A percentile compares a stretch with the other conserved stretches of the same genome.
Conservation (phyloP, 495 filamentous ascomycete genomes). For the Cercophora sp. region DNA sequence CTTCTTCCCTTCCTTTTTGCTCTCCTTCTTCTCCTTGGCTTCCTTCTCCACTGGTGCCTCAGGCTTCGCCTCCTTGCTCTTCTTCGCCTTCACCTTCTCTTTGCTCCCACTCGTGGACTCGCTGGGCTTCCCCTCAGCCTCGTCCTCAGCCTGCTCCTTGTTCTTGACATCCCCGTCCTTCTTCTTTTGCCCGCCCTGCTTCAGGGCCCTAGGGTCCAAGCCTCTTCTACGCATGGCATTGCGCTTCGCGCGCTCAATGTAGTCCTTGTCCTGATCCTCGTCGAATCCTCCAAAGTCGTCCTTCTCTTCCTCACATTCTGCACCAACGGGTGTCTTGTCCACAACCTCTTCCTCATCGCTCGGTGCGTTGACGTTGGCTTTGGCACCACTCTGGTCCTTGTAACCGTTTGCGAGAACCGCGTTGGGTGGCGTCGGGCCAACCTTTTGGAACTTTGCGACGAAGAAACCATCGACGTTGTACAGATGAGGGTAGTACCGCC, state of each 20-base stretch:
- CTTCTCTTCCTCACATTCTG: conserved; percentile 39
- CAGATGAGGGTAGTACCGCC: conserved; percentile 88
- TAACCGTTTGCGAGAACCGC: conserved; percentile 39
- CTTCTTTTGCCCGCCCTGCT: conserved; percentile 20
- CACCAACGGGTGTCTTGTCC: conserved; percentile 48
- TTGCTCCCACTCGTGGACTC: no score
- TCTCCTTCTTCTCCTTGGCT: neutral
- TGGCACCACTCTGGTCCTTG: conserved; percentile 32
- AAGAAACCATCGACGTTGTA: conserved; percentile 99
- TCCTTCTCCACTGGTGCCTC: conserved; percentile 10
- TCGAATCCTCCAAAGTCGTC: conserved; percentile 86
- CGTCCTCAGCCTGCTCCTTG: conserved; percentile 5
- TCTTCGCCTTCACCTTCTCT: conserved; percentile 6
- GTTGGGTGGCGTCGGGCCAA: conserved; percentile 63
- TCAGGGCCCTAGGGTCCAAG: conserved; percentile 48
- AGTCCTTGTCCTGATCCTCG: conserved; percentile 73
- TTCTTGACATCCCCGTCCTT: conserved; percentile 25
- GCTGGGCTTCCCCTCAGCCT: no score
- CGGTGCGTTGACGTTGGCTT: conserved; percentile 14
- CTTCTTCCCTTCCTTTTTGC: conserved; percentile 10
- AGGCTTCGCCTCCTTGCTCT: neutral
- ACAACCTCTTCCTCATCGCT: conserved; percentile 35
- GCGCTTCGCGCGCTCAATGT: conserved; percentile 69
- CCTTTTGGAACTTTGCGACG: conserved; percentile 95
- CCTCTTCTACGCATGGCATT: conserved; percentile 53